Percentiles rank a stretch among this genome's conserved stretches.
Conservation (phyloP, 768 basidiomycete genomes). For the Tricholoma sp. region DNA sequence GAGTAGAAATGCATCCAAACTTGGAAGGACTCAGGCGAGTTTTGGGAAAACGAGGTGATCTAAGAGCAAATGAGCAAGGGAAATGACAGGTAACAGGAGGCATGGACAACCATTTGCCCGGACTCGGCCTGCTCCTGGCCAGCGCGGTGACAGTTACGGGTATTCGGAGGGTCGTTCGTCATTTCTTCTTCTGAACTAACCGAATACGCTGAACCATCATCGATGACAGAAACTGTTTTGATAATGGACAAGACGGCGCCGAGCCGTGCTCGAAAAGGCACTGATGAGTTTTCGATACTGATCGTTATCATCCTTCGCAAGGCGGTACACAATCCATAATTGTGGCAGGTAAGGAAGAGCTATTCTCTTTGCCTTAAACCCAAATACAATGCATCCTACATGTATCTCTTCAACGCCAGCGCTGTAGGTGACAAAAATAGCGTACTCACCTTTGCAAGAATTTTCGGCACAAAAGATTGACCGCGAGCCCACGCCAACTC, state of each 20-base stretch:
- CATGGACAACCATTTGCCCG: not conserved
- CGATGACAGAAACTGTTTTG: conserved; percentile 9
- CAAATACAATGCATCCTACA: too few relatives aligned
- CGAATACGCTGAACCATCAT: too few relatives aligned
- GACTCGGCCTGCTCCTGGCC: not conserved
- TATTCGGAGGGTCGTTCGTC: too few relatives aligned
- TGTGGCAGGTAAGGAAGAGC: too few relatives aligned
- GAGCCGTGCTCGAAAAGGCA: conserved; percentile 12
- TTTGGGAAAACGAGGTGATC: not conserved
- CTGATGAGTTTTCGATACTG: conserved; percentile 16
- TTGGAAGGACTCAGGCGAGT: not conserved
- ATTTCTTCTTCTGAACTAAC: too few relatives aligned
- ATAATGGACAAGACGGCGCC: conserved; percentile 16
- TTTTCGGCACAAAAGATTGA: too few relatives aligned
- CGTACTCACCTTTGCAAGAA: too few relatives aligned
- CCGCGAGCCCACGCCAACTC: too few relatives aligned
- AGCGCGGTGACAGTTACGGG: not conserved
- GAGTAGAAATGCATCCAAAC: not conserved
- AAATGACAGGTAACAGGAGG: not conserved
- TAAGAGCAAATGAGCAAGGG: not conserved
- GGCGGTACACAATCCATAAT: too few relatives aligned
- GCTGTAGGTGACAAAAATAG: too few relatives aligned
- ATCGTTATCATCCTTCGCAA: conserved; percentile 15
- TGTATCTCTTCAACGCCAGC: too few relatives aligned
- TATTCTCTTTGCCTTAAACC: too few relatives aligned